phyloP scores from a whole-genome alignment of 768 basidiomycete species.

The Brasilioporus rufonigricans region DNA sequence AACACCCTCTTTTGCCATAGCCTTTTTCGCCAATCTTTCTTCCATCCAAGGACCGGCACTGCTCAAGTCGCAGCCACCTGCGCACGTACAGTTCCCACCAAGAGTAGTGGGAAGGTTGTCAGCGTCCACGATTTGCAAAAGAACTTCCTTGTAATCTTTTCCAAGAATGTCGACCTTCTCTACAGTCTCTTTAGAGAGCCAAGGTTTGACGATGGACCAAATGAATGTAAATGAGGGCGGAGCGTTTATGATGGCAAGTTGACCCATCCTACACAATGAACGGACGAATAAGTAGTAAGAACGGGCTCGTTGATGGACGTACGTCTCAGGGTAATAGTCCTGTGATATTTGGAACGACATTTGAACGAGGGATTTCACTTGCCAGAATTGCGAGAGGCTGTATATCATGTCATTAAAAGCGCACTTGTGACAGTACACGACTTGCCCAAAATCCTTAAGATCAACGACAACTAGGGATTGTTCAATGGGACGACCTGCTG shows the following conservation, averaged over 20 bases:
- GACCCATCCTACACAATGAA: slow-evolving; percentile 56
- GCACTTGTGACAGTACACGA: neutral
- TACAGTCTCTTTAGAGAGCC: slow-evolving; percentile 71
- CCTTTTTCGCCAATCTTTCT: slow-evolving; percentile 37
- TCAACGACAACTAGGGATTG: slow-evolving; percentile 66
- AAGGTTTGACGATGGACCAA: slow-evolving; percentile 66
- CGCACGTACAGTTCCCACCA: slow-evolving; percentile 67
- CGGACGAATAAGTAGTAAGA: neutral
- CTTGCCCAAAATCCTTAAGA: slow-evolving; percentile 67
- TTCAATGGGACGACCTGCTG: slow-evolving; percentile 48
- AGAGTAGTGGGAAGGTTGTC: slow-evolving; percentile 60
- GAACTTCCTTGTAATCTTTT: slow-evolving; percentile 50
- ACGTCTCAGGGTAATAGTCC: slow-evolving; percentile 80
- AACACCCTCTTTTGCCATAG: neutral
- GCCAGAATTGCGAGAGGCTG: slow-evolving; percentile 72
- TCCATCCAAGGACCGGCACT: slow-evolving; percentile 73
- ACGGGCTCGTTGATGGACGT: slow-evolving; percentile 17
- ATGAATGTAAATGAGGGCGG: slow-evolving; percentile 71
- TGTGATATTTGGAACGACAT: slow-evolving; percentile 72
- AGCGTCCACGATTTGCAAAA: slow-evolving; percentile 59
- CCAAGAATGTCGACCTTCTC: slow-evolving; percentile 69
- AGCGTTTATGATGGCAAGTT: slow-evolving; percentile 68
- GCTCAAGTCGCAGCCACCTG: slow-evolving; percentile 59
- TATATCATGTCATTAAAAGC: neutral
- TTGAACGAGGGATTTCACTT: slow-evolving; percentile 63